A percentile compares a stretch with the other conserved stretches of the same genome.
Evolutionary conservation across 306 rosid genomes (phyloP).

Genomic region (Sindora glabra): DNA sequence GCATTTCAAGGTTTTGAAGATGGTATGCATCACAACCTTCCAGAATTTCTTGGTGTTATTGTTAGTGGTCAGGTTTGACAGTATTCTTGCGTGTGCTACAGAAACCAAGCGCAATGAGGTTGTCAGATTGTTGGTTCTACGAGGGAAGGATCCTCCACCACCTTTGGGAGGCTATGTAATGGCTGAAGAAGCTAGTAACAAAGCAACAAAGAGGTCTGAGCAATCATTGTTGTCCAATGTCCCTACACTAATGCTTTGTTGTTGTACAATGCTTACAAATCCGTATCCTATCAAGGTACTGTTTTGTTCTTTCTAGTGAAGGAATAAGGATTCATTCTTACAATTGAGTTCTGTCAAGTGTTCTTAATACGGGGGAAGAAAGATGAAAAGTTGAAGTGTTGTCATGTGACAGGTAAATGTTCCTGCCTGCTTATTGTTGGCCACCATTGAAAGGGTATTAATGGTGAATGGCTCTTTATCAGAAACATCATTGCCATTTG

Average conservation of each 20-base stretch:
- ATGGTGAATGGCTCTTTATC: constrained; percentile 71
- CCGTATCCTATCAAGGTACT: constrained; percentile 71
- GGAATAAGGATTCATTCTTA: not conserved
- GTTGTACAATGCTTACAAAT: constrained; percentile 66
- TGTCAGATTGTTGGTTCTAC: constrained; percentile 41
- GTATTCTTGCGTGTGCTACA: constrained; percentile 27
- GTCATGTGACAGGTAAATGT: constrained; percentile 48
- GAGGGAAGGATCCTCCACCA: constrained; percentile 57
- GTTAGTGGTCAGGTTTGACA: constrained; percentile 9
- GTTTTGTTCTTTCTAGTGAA: not conserved
- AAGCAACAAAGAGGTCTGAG: constrained; percentile 35
- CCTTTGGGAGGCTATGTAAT: constrained; percentile 45
- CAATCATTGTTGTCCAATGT: constrained; percentile 32
- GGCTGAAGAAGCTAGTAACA: constrained; percentile 31
- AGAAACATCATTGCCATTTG: constrained; percentile 46
- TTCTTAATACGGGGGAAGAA: constrained; percentile 2
- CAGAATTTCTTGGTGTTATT: constrained; percentile 3
- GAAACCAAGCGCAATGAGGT: constrained; percentile 36
- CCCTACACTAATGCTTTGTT: constrained; percentile 57
- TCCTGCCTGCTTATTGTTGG: constrained; percentile 52
- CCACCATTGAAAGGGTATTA: constrained; percentile 68
- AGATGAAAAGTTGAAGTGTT: not conserved
- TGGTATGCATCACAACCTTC: constrained; percentile 38
- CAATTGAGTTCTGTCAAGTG: not conserved
- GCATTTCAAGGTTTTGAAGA: constrained; percentile 79